These are phyloP conservation scores for Neurospora sp. DNA, from an alignment of 495 filamentous ascomycete species.

Conservation along the genomic window DNA sequence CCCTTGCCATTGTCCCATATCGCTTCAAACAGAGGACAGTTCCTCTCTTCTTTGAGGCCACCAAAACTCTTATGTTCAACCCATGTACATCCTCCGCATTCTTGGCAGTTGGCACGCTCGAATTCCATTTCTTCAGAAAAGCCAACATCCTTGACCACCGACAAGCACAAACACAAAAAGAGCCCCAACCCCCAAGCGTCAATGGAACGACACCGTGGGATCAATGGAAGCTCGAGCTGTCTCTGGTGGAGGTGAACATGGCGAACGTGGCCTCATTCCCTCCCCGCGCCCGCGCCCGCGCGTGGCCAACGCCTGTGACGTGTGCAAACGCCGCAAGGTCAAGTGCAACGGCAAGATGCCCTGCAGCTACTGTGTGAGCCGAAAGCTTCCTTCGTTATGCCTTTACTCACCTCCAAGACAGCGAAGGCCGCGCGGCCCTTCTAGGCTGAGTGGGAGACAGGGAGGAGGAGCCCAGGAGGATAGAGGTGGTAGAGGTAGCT, in stretches of 20 bases:
- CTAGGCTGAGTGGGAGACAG: too few species aligned
- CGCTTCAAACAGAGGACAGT: too few species aligned
- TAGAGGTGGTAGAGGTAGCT: background rate
- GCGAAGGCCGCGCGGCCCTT: too few species aligned
- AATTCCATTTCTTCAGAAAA: background rate
- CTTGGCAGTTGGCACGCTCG: background rate
- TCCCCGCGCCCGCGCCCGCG: constrained; percentile 14
- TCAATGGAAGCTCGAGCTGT: background rate
- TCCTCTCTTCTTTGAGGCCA: too few species aligned
- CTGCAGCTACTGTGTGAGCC: constrained; percentile 24
- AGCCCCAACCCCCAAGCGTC: background rate
- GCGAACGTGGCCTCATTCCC: background rate
- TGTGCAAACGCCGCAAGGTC: constrained; percentile 35
- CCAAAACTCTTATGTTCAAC: too few species aligned
- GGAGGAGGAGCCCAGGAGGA: too few species aligned
- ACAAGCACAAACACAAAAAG: background rate
- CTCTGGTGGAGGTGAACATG: background rate
- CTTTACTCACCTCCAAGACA: constrained; percentile 6
- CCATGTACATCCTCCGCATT: background rate
- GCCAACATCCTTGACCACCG: background rate
- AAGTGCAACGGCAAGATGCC: constrained; percentile 29
- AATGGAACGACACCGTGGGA: background rate
- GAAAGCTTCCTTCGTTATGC: constrained; percentile 16
- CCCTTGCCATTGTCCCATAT: too few species aligned
- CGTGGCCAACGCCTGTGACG: constrained; percentile 35